Evolutionary conservation across 768 basidiomycete species (phyloP), one percentile per base, ranked within the genome.

Genomic region (Tulasnella sp.): DNA sequence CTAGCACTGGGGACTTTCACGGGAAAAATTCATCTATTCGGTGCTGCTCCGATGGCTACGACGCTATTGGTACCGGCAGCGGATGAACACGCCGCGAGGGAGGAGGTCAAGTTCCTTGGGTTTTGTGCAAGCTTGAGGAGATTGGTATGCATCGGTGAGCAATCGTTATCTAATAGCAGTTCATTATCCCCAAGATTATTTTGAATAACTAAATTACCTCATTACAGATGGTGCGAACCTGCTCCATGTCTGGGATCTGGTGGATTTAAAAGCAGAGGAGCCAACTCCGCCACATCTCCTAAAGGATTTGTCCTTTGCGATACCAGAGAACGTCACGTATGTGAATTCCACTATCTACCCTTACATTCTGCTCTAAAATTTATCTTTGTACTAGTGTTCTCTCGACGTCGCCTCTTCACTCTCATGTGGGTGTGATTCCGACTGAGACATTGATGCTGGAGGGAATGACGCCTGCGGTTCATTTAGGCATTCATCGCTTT

Each of bases 1-100:
- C 84, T 93, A n/a, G 91, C 90, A 90, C 91, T 91, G 91, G 94
- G 92, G 2, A 93, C 93, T 0, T 83, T 87, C 5, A 82, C 83
- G n/a, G 94, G 95, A 0, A 77, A 82, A 0, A 86, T 96, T 44
- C 86, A 90, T 77, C 80, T 95, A 35, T 88, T 90, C 80, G 95
- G 95, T 1, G 86, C 88, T 6, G 88, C 91, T 3, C 89, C 91
- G 4, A 92, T 94, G 16, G 86, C 90, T 74, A 83, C 83, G 67
- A 87, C 83, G 75, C 82, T 92, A 42, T 82, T 81, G 20, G 81
- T 91, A 15, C 87, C 88, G 13, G 85, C 89, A 70, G 83, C 39
- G 20, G 32, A 18, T 61, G 35, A 44, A 20, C 39, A 35, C 37
- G 71, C 71, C 32, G 71, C 71, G 71, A 40, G 84, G 18, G 61